Evolutionary conservation across 2,329 filamentous ascomycete genomes (phyloP).

Genomic region (Neonectria ditissima): DNA sequence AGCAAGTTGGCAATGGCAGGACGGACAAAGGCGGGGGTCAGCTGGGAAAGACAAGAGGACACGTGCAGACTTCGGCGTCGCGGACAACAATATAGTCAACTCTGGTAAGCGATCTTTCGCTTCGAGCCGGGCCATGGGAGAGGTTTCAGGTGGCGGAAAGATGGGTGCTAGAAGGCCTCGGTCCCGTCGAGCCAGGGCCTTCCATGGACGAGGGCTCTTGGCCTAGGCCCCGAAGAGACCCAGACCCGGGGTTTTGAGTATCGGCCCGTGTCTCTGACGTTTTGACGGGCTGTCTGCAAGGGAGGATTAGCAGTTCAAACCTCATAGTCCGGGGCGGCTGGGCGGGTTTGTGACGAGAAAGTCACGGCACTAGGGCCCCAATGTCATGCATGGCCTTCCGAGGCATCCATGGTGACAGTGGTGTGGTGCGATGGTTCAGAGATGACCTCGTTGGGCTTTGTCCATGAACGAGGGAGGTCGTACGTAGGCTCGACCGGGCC

Average conservation of each 20-base stretch:
- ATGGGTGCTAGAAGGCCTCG: neutral
- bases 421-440: constrained; percentile 17
- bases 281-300: neutral
- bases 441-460: neutral
- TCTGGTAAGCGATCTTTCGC: constrained; percentile 12
- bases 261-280: constrained; percentile 1
- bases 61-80: neutral
- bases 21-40: neutral
- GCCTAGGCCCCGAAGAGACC: constrained; percentile 4
- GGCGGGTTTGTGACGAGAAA: neutral
- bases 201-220: constrained; percentile 7
- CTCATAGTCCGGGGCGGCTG: neutral
- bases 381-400: neutral
- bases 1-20: neutral
- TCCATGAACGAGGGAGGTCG: neutral
- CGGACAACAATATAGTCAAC: neutral
- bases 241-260: neutral
- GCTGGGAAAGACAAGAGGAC: neutral
- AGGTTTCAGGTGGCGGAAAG: constrained; percentile 23
- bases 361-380: neutral
- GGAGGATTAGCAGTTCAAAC: neutral
- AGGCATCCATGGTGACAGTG: neutral
- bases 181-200: constrained; percentile 1
- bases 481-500: neutral
- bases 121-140: constrained; percentile 10